phyloP scores from a whole-genome alignment of 495 filamentous ascomycete genomes.

The Hypoxylon subgilvum region DNA sequence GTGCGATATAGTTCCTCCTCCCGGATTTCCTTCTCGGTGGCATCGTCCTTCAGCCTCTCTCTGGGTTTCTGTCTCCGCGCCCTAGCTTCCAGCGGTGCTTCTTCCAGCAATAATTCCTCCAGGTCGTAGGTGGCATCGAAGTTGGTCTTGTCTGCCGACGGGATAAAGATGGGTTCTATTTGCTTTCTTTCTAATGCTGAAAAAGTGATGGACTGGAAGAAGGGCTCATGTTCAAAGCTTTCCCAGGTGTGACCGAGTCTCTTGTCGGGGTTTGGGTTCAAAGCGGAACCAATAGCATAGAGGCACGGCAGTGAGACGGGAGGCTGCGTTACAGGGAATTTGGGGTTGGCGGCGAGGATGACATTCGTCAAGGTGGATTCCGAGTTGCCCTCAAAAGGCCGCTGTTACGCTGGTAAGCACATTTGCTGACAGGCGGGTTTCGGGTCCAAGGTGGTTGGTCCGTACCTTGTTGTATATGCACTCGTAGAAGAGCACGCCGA shows the following conservation, averaged over 20 bases:
- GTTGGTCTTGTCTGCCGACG: conserved; percentile 96
- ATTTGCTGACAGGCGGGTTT: not conserved
- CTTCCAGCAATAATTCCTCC: conserved; percentile 91
- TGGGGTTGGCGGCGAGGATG: conserved; percentile 82
- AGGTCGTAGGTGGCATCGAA: conserved; percentile 98
- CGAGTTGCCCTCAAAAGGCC: conserved; percentile 88
- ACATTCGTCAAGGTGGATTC: conserved; percentile 79
- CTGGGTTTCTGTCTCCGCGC: conserved; percentile 92
- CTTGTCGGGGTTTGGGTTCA: conserved; percentile 79
- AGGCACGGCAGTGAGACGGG: conserved; percentile 85
- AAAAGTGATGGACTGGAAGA: conserved; percentile 89
- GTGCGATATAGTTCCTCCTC: conserved; percentile 92
- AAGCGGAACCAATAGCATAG: conserved; percentile 79
- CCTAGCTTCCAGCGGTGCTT: conserved; percentile 91
- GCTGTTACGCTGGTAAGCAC: conserved; percentile 53
- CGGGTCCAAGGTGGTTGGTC: not conserved
- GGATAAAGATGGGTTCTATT: conserved; percentile 87
- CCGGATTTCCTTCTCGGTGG: conserved; percentile 91
- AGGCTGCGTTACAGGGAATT: conserved; percentile 86
- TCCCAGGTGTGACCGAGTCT: conserved; percentile 83
- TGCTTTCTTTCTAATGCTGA: conserved; percentile 84
- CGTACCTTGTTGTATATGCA: conserved; percentile 98
- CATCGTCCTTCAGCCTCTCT: conserved; percentile 88
- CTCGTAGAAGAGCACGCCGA: conserved; percentile 96
- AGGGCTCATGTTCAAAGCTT: conserved; percentile 82